Evolutionary conservation across 1,284 basidiomycete species (phyloP).

Genomic region (Naganishia sp.): DNA sequence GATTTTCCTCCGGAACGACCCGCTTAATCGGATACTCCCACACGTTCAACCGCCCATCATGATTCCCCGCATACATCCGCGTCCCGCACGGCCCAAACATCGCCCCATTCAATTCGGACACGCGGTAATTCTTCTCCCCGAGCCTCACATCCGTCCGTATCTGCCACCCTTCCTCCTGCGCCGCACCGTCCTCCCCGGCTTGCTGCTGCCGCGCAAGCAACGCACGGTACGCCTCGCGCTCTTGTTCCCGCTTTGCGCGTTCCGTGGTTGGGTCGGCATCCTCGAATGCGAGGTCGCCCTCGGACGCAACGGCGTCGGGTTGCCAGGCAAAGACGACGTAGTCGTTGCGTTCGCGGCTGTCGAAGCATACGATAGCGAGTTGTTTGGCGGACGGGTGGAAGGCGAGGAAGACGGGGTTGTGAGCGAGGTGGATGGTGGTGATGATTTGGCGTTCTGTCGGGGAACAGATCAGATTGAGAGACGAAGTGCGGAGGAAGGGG

Average conservation of each 20-base stretch:
- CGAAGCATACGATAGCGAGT: conserved; percentile 30
- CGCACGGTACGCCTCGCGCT: conserved; percentile 21
- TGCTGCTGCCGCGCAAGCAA: conserved; percentile 12
- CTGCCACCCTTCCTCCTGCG: conserved; percentile 29
- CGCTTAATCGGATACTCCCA: conserved; percentile 33
- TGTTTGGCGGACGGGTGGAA: conserved; percentile 33
- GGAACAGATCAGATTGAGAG: not conserved
- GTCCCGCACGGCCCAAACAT: conserved; percentile 33
- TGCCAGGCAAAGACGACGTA: conserved; percentile 32
- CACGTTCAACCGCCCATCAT: conserved; percentile 28
- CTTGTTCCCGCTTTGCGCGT: conserved; percentile 6
- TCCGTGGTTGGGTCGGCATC: conserved; percentile 8
- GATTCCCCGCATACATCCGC: conserved; percentile 31
- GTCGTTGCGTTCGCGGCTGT: conserved; percentile 23
- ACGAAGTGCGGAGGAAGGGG: not conserved
- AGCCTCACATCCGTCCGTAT: conserved; percentile 27
- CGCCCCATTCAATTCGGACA: conserved; percentile 29
- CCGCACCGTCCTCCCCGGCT: not conserved
- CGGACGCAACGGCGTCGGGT: conserved; percentile 7
- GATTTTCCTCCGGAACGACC: not conserved
- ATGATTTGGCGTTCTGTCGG: conserved; percentile 28
- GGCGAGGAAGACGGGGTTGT: conserved; percentile 28
- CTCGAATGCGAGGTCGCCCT: conserved; percentile 17
- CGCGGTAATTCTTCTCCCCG: conserved; percentile 23
- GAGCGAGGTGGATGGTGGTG: conserved; percentile 31